phyloP scores from a whole-genome alignment of 148 eudicot genomes.

The Camellia sinensis region DNA sequence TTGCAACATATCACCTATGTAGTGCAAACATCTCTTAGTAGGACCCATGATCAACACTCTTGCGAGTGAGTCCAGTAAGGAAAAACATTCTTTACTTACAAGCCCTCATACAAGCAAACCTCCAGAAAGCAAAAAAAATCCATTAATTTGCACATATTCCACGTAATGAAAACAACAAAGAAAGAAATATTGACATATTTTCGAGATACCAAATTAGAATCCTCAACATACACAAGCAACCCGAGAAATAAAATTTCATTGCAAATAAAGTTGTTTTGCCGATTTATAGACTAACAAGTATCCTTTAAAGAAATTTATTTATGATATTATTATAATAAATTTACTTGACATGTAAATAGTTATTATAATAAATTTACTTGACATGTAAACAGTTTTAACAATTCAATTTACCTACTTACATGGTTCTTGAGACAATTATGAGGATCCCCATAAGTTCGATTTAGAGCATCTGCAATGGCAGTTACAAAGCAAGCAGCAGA shows the following conservation, averaged over 20 bases:
- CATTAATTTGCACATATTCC: too few species aligned
- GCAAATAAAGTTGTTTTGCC: conserved; percentile 7
- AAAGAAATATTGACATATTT: neutral
- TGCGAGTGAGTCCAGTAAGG: too few species aligned
- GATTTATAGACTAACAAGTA: neutral
- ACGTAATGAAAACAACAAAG: too few species aligned
- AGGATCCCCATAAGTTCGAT: conserved; percentile 71
- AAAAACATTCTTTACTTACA: too few species aligned
- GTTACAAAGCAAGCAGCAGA: conserved; percentile 83
- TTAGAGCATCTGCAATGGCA: conserved; percentile 91
- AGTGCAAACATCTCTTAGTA: neutral
- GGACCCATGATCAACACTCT: neutral
- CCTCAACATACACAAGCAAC: neutral
- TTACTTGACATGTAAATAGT: too few species aligned
- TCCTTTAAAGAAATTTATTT: neutral
- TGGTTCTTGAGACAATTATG: conserved; percentile 59
- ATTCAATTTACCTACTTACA: conserved; percentile 41
- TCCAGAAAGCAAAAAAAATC: too few species aligned
- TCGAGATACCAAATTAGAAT: neutral
- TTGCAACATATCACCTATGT: neutral
- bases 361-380: neutral
- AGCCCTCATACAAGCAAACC: too few species aligned
- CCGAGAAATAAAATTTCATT: neutral
- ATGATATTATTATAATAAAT: too few species aligned
- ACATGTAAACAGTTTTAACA: neutral